Base-by-base conservation (phyloP, 2,329 filamentous ascomycete genomes). In the Juglanconis oblonga region DNA sequence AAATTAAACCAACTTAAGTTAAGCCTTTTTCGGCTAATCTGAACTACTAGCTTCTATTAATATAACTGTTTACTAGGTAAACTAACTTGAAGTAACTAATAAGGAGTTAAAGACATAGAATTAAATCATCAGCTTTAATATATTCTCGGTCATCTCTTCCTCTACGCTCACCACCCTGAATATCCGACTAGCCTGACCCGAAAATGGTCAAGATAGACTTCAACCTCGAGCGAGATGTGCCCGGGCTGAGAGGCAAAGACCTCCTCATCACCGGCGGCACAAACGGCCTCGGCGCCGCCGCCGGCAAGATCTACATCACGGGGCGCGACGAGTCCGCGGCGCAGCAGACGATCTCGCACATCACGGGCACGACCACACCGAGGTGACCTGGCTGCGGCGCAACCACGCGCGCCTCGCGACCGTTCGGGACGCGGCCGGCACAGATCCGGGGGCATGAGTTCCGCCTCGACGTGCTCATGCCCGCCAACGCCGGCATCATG, bases 401-500 rank as follows among this genome's bases (percentile, higher is more conserved):
- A 72, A 77, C 63, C 71, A 77, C 7, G 29, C 45, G 14, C 10
- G 7, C 14, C 65, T 76, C n/a, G 64, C 64, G n/a, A 72, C 61
- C 24, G 67, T 76, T 9, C 69, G 71, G 48, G 44, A 62, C 3
- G 72, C 73, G 0, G 73, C 73, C 1, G 64, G 70, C 3, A 2
- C 60, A 64, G 0, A 70, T 78, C 53, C 52, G 68, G 0, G 58
- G 66, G 1, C 60, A 68, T 11, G 67, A 69, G n/a, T 52, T 64
- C 2, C 66, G 68, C 8, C 67, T 80, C 0, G 77, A 79, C 64
- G 72, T 78, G 42, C 67, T 80, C 2, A 72, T 81, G 52, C 72
- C 74, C 44, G 72, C 74, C 44, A 81, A 80, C 60, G 79, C 78
- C 0, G 79, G 79, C 3, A 72, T 79, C 57, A 76, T 80, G 70